These are phyloP conservation scores for Talaromyces sp. DNA, from an alignment of 2,329 filamentous ascomycete species.

Conservation along the genomic window DNA sequence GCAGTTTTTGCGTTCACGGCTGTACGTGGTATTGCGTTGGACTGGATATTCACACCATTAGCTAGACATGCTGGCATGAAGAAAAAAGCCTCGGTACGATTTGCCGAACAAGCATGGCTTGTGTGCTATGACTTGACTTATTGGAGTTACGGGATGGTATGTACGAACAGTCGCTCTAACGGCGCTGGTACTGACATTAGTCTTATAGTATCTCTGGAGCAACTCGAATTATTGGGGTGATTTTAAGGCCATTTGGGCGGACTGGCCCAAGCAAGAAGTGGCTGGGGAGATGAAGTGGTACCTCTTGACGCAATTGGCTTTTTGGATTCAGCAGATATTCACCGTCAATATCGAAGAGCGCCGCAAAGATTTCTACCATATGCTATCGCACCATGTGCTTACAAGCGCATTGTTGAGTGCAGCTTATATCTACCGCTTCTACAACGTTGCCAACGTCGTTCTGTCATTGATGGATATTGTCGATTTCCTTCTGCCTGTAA, in stretches of 20 bases:
- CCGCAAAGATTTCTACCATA: slow-evolving; percentile 92
- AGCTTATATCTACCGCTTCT: slow-evolving; percentile 83
- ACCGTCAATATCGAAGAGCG: slow-evolving; percentile 93
- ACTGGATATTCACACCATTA: slow-evolving; percentile 77
- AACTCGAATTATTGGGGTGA: slow-evolving; percentile 75
- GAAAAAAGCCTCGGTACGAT: slow-evolving; percentile 74
- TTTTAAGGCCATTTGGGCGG: slow-evolving; percentile 72
- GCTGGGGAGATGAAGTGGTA: slow-evolving; percentile 77
- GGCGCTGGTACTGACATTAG: not conserved
- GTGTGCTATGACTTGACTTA: slow-evolving; percentile 77
- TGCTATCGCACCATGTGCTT: slow-evolving; percentile 92
- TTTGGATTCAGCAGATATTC: slow-evolving; percentile 91
- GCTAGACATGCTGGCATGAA: slow-evolving; percentile 69
- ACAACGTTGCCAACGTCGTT: slow-evolving; percentile 81
- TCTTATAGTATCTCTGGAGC: slow-evolving; percentile 70
- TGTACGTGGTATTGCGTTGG: slow-evolving; percentile 77
- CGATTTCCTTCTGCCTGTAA: slow-evolving; percentile 80
- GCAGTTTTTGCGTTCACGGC: slow-evolving; percentile 84
- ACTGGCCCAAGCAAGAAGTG: slow-evolving; percentile 77
- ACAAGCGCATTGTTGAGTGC: slow-evolving; percentile 75
- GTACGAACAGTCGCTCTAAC: slow-evolving; percentile 28
- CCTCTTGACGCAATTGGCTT: slow-evolving; percentile 82
- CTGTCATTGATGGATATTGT: slow-evolving; percentile 91
- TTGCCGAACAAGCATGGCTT: slow-evolving; percentile 93
- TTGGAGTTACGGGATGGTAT: slow-evolving; percentile 79